These are phyloP conservation scores for Salix arbutifolia DNA, from an alignment of 345 rosid species.

Conservation along the genomic window DNA sequence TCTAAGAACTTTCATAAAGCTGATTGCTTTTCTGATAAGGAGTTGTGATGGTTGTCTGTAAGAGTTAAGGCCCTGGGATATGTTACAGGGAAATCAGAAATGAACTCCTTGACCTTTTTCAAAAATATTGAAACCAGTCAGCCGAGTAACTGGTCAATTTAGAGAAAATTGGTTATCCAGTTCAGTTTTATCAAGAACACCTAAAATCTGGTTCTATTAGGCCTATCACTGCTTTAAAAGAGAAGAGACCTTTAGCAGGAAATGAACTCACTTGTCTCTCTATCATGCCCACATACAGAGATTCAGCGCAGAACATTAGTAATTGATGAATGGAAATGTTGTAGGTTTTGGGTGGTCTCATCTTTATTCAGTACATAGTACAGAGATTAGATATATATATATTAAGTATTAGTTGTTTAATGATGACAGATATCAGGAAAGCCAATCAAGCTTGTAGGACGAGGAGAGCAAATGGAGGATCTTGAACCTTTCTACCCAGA, in stretches of 20 bases:
- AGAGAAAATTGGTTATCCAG: not conserved
- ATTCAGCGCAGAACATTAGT: not conserved
- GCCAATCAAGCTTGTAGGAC: constrained; percentile 94
- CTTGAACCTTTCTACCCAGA: constrained; percentile 98
- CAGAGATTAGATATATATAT: not conserved
- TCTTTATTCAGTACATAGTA: not conserved
- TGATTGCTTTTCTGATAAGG: not conserved
- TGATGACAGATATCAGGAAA: constrained; percentile 78
- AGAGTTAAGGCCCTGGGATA: not conserved
- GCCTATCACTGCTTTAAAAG: not conserved
- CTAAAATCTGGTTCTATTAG: not conserved
- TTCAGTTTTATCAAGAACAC: not conserved
- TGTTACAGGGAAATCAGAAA: not conserved
- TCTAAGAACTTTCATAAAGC: not conserved
- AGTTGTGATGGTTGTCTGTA: not conserved
- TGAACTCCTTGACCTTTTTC: not conserved
- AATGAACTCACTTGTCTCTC: not conserved
- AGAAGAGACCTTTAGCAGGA: not conserved
- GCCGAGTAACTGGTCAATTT: not conserved
- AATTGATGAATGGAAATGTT: not conserved
- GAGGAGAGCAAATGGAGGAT: constrained; percentile 96
- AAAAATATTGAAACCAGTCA: not conserved
- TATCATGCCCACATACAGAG: not conserved
- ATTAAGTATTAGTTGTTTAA: constrained; percentile 7
- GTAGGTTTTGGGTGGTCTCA: not conserved